phyloP scores from a whole-genome alignment of 176 grass and related monocot genomes.

The Hyparrhenia diplandra region DNA sequence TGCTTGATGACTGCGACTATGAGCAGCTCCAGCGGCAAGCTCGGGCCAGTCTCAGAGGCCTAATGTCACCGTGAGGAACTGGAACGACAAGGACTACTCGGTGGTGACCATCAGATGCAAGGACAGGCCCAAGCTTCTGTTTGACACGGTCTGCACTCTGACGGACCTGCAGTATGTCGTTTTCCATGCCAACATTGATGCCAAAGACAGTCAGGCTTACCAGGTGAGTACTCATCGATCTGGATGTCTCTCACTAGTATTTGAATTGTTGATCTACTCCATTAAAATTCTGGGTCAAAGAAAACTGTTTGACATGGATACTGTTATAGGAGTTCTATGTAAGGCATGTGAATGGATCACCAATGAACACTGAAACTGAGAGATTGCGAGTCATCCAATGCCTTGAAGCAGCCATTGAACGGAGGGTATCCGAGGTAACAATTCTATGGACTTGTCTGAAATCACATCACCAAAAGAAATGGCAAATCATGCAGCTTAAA shows the following conservation, averaged over 20 bases:
- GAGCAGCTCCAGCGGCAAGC: constrained; percentile 22
- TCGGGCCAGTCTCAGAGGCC: constrained; percentile 28
- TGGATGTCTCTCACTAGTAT: neutral
- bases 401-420: constrained; percentile 75
- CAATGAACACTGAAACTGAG: constrained; percentile 64
- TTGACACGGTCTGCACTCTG: constrained; percentile 82
- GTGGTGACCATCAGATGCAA: constrained; percentile 79
- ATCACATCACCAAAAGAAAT: neutral
- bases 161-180: constrained; percentile 77
- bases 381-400: constrained; percentile 66
- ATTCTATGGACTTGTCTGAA: neutral
- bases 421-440: constrained; percentile 77
- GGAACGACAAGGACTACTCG: constrained; percentile 80
- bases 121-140: constrained; percentile 80
- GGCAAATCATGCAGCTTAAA: neutral
- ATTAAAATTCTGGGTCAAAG: constrained; percentile 9
- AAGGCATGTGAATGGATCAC: constrained; percentile 68
- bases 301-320: neutral
- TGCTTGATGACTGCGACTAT: constrained; percentile 57
- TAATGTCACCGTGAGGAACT: constrained; percentile 62
- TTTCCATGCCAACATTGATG: constrained; percentile 79
- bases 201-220: constrained; percentile 55
- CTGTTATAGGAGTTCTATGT: constrained; percentile 72
- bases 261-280: neutral
- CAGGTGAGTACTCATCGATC: constrained; percentile 50